A percentile compares a stretch with the other conserved stretches of the same genome.
These are phyloP conservation scores for Pseudonectria buxi DNA, from an alignment of 2,329 filamentous ascomycete genomes.

Conservation along the genomic window DNA sequence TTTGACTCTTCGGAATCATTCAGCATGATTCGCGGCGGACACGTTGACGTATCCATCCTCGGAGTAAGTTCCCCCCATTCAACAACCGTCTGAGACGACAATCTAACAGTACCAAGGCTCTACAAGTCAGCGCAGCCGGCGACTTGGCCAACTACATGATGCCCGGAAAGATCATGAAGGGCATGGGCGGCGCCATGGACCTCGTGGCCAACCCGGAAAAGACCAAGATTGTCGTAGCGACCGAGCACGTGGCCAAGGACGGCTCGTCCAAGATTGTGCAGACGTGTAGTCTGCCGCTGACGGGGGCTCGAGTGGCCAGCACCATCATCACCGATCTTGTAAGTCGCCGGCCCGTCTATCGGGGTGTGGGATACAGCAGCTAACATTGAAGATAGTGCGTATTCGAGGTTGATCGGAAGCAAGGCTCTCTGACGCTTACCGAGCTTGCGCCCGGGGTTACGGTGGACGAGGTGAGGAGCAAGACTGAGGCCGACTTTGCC, in stretches of 20 bases:
- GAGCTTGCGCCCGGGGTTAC: slow-evolving; percentile 64
- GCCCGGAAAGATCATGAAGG: slow-evolving; percentile 80
- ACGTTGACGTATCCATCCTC: slow-evolving; percentile 77
- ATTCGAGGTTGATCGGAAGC: slow-evolving; percentile 58
- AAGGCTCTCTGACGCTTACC: slow-evolving; percentile 58
- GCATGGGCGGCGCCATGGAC: slow-evolving; percentile 77
- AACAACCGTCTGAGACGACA: background rate
- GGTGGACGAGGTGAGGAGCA: slow-evolving; percentile 60
- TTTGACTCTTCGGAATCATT: slow-evolving; percentile 81
- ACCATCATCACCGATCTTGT: slow-evolving; percentile 69
- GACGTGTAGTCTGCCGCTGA: slow-evolving; percentile 57
- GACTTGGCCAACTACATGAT: slow-evolving; percentile 90
- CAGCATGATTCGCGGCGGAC: slow-evolving; percentile 78
- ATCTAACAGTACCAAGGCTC: slow-evolving; percentile 36
- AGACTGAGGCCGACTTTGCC: slow-evolving; percentile 63
- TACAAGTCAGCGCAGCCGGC: slow-evolving; percentile 72
- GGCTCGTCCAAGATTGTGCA: slow-evolving; percentile 61
- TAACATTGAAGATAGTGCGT: slow-evolving; percentile 47
- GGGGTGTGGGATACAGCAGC: background rate
- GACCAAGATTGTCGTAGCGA: slow-evolving; percentile 67
- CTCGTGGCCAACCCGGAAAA: slow-evolving; percentile 63
- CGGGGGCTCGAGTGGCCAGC: slow-evolving; percentile 60
- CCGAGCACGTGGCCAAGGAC: slow-evolving; percentile 63
- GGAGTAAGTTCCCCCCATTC: slow-evolving; percentile 38
- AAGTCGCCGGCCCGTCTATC: slow-evolving; percentile 26